phyloP scores from a whole-genome alignment of 2,329 filamentous ascomycete species.

The Rachicladosporium sp. region DNA sequence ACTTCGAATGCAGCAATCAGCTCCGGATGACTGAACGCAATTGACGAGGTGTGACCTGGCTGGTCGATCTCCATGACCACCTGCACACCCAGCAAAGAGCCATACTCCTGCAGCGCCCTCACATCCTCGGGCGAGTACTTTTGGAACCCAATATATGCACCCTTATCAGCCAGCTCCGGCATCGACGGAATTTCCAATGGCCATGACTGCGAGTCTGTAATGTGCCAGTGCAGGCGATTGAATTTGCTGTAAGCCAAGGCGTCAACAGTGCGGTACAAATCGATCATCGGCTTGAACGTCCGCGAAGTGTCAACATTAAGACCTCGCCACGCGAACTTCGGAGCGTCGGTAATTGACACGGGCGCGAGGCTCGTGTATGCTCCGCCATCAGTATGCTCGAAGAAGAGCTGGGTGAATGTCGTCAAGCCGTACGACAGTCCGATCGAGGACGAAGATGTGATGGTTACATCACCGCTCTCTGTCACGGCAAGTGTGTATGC shows the following conservation, averaged over 20 bases:
- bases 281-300: constrained; percentile 54
- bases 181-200: constrained; percentile 67
- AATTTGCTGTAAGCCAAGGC: constrained; percentile 68
- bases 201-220: constrained; percentile 77
- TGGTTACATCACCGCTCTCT: constrained; percentile 45
- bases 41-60: constrained; percentile 64
- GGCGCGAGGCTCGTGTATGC: constrained; percentile 61
- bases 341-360: constrained; percentile 57
- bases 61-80: constrained; percentile 69
- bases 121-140: constrained; percentile 58
- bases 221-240: constrained; percentile 69
- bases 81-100: constrained; percentile 53
- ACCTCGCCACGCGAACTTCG: constrained; percentile 65
- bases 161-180: constrained; percentile 58
- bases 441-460: constrained; percentile 52
- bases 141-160: constrained; percentile 56
- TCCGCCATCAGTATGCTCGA: constrained; percentile 46
- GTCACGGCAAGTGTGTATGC: constrained; percentile 58
- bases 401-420: constrained; percentile 71
- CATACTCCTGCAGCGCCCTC: constrained; percentile 56
- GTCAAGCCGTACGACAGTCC: constrained; percentile 64
- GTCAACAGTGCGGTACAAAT: constrained; percentile 66
- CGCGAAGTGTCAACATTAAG: constrained; percentile 68
- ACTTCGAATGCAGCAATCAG: constrained; percentile 53
- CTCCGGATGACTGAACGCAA: constrained; percentile 55